These are phyloP conservation scores for Wickerhamiella domercqiae DNA, from an alignment of 805 yeast species.

Conservation along the genomic window DNA sequence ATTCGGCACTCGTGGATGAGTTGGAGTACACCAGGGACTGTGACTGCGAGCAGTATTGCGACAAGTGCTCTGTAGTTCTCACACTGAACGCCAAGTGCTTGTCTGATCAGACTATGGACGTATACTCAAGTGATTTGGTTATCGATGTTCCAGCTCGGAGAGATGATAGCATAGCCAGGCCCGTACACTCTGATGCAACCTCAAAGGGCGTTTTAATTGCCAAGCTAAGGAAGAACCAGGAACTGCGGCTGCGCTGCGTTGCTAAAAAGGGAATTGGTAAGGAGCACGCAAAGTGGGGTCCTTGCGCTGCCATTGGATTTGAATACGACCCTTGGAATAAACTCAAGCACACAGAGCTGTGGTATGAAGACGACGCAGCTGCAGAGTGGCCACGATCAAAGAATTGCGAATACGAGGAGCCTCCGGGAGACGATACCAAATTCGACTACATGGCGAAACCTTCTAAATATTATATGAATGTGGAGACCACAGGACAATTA, in stretches of 20 bases:
- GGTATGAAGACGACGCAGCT: conserved; percentile 85
- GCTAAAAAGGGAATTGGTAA: conserved; percentile 96
- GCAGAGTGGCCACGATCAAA: conserved; percentile 86
- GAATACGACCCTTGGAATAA: conserved; percentile 99
- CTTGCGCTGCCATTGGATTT: conserved; percentile 87
- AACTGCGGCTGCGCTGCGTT: conserved; percentile 71
- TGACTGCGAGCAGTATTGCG: conserved; percentile 95
- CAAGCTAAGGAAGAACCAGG: conserved; percentile 85
- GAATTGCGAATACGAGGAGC: conserved; percentile 92
- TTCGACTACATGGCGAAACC: conserved; percentile 81
- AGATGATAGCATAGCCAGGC: conserved; percentile 49
- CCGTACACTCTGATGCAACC: conserved; percentile 53
- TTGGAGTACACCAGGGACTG: conserved; percentile 87
- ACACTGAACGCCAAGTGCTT: conserved; percentile 81
- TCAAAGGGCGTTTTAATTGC: conserved; percentile 68
- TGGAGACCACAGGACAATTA: conserved; percentile 84
- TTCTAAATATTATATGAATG: conserved; percentile 64
- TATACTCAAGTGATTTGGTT: conserved; percentile 68
- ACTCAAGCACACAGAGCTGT: conserved; percentile 83
- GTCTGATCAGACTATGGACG: conserved; percentile 73
- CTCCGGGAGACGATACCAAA: conserved; percentile 71
- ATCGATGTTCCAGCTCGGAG: conserved; percentile 29
- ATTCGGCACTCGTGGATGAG: conserved; percentile 67
- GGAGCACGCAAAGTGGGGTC: conserved; percentile 98
- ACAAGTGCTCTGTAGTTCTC: conserved; percentile 80